Evolutionary conservation across 108 stramenopile genomes (phyloP).

Genomic region (Nitzschia inconspicua): DNA sequence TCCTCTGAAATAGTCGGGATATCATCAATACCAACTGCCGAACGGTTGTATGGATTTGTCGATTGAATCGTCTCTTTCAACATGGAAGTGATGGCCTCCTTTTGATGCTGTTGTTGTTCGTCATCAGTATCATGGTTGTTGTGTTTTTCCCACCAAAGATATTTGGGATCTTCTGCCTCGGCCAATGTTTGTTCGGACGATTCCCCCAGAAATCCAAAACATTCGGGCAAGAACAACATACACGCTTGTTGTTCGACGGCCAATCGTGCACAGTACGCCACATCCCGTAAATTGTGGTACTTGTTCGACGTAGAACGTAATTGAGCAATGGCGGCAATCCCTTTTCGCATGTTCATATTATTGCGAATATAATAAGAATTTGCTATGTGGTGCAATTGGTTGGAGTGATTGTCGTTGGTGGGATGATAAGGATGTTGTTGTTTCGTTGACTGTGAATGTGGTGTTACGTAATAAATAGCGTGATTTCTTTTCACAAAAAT

Average conservation of each 20-base stretch:
- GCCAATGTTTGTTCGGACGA: constrained; percentile 56
- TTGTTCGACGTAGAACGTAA: constrained; percentile 74
- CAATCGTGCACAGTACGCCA: constrained; percentile 69
- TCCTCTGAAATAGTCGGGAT: no score
- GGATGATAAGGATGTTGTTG: no score
- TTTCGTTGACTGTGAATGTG: no score
- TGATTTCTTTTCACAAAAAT: no score
- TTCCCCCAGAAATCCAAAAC: constrained; percentile 81
- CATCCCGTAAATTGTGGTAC: constrained; percentile 50
- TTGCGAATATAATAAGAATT: no score
- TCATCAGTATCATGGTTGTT: no score
- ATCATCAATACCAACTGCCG: no score
- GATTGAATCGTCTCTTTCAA: not conserved
- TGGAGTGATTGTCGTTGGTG: no score
- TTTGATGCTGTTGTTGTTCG: no score
- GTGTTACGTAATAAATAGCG: no score
- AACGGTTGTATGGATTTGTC: no score
- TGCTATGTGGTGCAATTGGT: no score
- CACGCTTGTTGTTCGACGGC: constrained; percentile 46
- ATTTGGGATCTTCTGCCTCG: constrained; percentile 58
- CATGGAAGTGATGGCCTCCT: not conserved
- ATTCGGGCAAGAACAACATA: constrained; percentile 86
- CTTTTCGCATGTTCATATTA: not conserved
- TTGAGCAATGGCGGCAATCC: constrained; percentile 69
- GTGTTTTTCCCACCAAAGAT: not conserved